Evolutionary conservation across 2,329 filamentous ascomycete species (phyloP), one percentile per base, ranked within the genome.

Genomic region (Aspergillus sp.): DNA sequence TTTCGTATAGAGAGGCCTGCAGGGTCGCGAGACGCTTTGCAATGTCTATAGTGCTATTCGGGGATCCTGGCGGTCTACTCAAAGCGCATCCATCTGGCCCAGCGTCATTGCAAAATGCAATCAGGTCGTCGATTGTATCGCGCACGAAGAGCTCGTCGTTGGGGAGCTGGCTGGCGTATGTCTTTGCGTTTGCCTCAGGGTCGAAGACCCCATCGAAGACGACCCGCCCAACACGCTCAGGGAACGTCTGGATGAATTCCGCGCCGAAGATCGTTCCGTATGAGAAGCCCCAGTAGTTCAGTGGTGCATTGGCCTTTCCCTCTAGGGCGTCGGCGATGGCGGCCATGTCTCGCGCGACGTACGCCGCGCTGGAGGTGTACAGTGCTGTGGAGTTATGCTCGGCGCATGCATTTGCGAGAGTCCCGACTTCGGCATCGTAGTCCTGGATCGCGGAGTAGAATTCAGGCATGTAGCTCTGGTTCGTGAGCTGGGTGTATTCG

Each of bases 281-380:
- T 5, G 55, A 57, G n/a, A 57, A 48, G 2, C 55, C 55, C 55
- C 55, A 57, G 31, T 57, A 57, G 15, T 57, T 57, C 5, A 57
- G 15, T 2, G 19, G 39, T 7, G 55, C 43, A n/a, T 49, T 31
- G 6, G 24, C 3, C 27, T 12, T 47, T 4, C 44, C 44, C 8
- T 54, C 55, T 6, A 57, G 9, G 6, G 55, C 55, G 12, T 57
- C 55, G 3, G 39, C 37, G 17, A 57, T 57, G 5, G 50, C 55
- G 8, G 44, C 44, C 50, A 57, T 54, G 15, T 57, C 55, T 17
- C 55, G 55, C 19, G 31, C 55, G 19, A 57, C 55, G 27, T 57
- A 57, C 1, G 55, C 50, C 2, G 55, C 33, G 14, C 41, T 48
- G 12, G 55, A 57, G 3, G 50, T 57, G 24, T 57, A 57, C 3